Percentiles rank a stretch among this genome's conserved stretches.
These are phyloP conservation scores for Mycena pura DNA, from an alignment of 768 basidiomycete genomes.

Conservation along the genomic window DNA sequence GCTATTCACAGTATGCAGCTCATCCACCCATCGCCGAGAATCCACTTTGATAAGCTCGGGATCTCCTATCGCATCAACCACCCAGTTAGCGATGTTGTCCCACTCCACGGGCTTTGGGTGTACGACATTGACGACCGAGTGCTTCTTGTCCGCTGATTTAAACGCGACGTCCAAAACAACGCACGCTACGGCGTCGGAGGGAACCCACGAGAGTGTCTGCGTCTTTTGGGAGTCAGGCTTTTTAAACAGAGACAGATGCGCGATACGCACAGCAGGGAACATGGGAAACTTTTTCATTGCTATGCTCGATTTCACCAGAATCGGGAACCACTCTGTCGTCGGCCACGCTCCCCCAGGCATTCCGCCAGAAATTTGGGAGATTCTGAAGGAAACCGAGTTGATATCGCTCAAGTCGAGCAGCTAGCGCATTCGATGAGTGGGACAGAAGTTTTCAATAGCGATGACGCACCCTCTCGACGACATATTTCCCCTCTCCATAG, in stretches of 20 bases:
- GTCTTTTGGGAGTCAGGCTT: no score
- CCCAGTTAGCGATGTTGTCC: neutral
- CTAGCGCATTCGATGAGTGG: neutral
- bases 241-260: no score
- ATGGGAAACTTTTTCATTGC: constrained; percentile 17
- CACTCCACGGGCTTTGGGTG: neutral
- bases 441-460: no score
- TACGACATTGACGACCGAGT: neutral
- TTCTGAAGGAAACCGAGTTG: constrained; percentile 30
- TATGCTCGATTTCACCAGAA: constrained; percentile 40
- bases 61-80: neutral
- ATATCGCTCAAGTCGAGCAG: neutral
- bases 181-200: neutral
- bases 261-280: neutral
- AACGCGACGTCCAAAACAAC: neutral
- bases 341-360: constrained; percentile 40
- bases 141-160: neutral
- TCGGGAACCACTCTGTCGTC: constrained; percentile 43
- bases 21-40: neutral
- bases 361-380: constrained; percentile 43
- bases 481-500: no score
- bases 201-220: neutral
- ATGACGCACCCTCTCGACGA: no score
- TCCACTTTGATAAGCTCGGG: neutral
- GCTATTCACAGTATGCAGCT: neutral